Base-by-base conservation (phyloP, 225 moss, liverwort and hornwort genomes). In the Sphagnum tenellum region DNA sequence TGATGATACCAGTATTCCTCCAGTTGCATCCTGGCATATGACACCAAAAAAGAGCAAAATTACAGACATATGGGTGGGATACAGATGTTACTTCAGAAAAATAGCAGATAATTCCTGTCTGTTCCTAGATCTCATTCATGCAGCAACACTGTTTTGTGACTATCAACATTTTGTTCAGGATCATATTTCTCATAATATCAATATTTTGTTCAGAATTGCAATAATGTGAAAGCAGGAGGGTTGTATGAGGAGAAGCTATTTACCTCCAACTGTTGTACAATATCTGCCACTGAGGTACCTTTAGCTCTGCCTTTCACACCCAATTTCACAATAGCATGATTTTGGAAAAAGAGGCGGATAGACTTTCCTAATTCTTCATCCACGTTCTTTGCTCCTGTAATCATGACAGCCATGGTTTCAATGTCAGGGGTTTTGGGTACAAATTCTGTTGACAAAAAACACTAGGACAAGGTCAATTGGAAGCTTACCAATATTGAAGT, bases 401-500 rank as follows among this genome's bases (percentile, higher is more conserved):
- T 66, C 49, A 57, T 44, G 47, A 61, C 29, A 29, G 29, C 0
- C 29, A 29, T 29, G 29, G 29, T 29, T 29, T 29, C 29, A 29
- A 29, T 29, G 29, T 29, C 29, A 29, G 29, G 29, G 29, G 29
- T 29, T 29, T 29, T 29, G 29, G 0, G 29, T 29, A 29, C 29
- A 29, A 29, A 29, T 29, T 29, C 29, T 29, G 29, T 29, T 29
- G 29, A 29, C 29, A 29, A 29, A 29, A 29, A 29, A 29, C 29
- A 29, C 29, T 29, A 29, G 29, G 29, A 29, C 29, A 29, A 29
- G 29, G 29, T 29, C 29, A 29, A 29, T 29, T 29, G 29, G 29
- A 29, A 29, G 75, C 88, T 67, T 78, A 90, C 95, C 95, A 57
- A 96, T 82, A 44, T 85, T 92, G 46, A 96, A 92, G 74, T 96